Percentiles rank a stretch among this genome's conserved stretches.
Evolutionary conservation across 176 grass and related monocot genomes (phyloP).

Genomic region (Oryza meridionalis): DNA sequence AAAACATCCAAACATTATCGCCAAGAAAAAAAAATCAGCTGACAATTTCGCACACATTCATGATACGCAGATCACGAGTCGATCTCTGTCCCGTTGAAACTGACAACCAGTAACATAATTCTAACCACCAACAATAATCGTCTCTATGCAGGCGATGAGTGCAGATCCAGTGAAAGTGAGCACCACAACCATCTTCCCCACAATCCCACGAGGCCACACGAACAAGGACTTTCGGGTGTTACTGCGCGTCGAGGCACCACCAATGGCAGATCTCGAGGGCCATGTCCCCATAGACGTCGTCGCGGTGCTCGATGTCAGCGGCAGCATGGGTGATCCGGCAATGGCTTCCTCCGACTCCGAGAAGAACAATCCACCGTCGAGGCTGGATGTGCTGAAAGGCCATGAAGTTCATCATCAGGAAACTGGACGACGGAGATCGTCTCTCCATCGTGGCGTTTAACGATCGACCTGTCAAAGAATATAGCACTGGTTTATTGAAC

Average conservation of each 20-base stretch:
- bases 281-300: constrained; percentile 7
- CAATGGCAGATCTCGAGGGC: too few species aligned
- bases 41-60: too few species aligned
- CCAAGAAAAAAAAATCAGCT: too few species aligned
- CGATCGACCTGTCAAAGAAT: background rate
- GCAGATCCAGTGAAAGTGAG: constrained; percentile 3
- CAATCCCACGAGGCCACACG: background rate
- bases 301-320: constrained; percentile 21
- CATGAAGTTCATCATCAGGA: constrained; percentile 11
- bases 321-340: background rate
- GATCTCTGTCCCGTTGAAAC: too few species aligned
- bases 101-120: too few species aligned
- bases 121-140: background rate
- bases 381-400: constrained; percentile 16
- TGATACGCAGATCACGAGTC: too few species aligned
- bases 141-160: background rate
- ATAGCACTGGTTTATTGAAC: background rate
- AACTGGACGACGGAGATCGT: background rate
- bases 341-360: too few species aligned
- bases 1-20: too few species aligned
- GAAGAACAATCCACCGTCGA: background rate
- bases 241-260: constrained; percentile 3
- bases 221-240: constrained; percentile 13
- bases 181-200: background rate
- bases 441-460: constrained; percentile 22